Evolutionary conservation across 2,329 filamentous ascomycete species (phyloP), one percentile per base, ranked within the genome.

Genomic region (Onygena corvina): DNA sequence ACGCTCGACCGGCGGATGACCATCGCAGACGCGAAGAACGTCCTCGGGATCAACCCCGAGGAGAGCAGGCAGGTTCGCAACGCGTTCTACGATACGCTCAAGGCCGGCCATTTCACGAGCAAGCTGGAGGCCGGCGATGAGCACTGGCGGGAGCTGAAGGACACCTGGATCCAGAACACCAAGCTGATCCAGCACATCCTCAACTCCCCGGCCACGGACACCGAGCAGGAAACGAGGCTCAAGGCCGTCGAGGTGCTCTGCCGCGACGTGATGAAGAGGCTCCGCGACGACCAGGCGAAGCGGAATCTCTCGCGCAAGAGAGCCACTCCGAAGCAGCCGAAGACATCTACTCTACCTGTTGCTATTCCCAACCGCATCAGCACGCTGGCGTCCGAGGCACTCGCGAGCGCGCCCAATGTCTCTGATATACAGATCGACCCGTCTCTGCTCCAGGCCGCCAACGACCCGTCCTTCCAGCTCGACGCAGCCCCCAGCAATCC

Each of bases 201-300:
- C 6, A 69, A 71, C 0, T 66, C 69, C 0, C 73, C 71, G 2
- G 67, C 71, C 11, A 63, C 69, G 1, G 76, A 81, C 53, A 71
- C 76, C 1, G 67, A 74, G 18, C 71, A 79, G 49, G 59, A 66
- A 18, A 65, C 71, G 40, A 84, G 80, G 61, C 61, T 77, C 29
- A 80, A 77, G 55, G 83, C 83, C 1, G 64, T 89, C 42, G 83
- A 89, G 53, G 72, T 84, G 0, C 67, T 92, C 2, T 83, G 83
- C 47, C 75, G 80, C 47, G 85, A 90, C 64, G 82, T 86, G 14
- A 81, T 86, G 75, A 89, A 89, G 66, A 75, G 86, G 44, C 72
- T 84, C 48, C 76, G 82, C 30, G 82, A 86, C 57, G 81, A 85
- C 54, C 76, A 77, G 52, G 71, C 71, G 0, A 78, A 76, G 55